Conservation (phyloP, 2,329 filamentous ascomycete species). For the Penicillium sp. region DNA sequence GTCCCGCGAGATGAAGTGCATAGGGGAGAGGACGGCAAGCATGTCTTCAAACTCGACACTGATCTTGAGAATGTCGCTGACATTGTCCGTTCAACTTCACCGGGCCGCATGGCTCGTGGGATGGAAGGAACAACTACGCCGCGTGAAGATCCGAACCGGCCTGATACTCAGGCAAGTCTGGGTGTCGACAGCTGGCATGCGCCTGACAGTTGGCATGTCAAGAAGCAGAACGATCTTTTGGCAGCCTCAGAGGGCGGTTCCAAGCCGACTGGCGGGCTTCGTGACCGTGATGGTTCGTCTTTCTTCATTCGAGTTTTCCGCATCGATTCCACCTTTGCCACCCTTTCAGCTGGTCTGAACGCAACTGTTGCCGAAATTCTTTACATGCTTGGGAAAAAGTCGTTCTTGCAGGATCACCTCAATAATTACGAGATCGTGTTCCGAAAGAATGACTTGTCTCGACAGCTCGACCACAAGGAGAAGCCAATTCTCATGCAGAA, state of each 20-base stretch:
- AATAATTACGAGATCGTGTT: conserved; percentile 95
- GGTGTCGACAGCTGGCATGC: conserved; percentile 67
- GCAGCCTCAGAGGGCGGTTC: conserved; percentile 7
- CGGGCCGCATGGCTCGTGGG: conserved; percentile 52
- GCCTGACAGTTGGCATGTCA: conserved; percentile 94
- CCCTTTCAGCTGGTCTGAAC: conserved; percentile 76
- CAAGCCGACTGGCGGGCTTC: conserved; percentile 2
- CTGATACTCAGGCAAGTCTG: conserved; percentile 40
- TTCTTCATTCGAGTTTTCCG: conserved; percentile 96
- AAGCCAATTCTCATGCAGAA: conserved; percentile 89
- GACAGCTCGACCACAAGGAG: conserved; percentile 72
- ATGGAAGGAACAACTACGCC: conserved; percentile 32
- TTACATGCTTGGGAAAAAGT: conserved; percentile 87
- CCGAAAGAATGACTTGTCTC: conserved; percentile 82
- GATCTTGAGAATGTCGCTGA: conserved; percentile 88
- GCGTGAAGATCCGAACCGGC: conserved; percentile 26
- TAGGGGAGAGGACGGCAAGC: conserved; percentile 51
- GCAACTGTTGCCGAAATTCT: conserved; percentile 83
- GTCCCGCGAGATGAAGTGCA: conserved; percentile 22
- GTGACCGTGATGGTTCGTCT: conserved; percentile 65
- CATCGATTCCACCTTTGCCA: conserved; percentile 88
- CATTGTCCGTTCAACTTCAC: conserved; percentile 69
- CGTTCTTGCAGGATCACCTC: conserved; percentile 80
- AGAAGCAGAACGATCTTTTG: conserved; percentile 47
- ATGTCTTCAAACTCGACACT: conserved; percentile 74